phyloP scores from a whole-genome alignment of 495 filamentous ascomycete genomes.

The Echria macrotheca region DNA sequence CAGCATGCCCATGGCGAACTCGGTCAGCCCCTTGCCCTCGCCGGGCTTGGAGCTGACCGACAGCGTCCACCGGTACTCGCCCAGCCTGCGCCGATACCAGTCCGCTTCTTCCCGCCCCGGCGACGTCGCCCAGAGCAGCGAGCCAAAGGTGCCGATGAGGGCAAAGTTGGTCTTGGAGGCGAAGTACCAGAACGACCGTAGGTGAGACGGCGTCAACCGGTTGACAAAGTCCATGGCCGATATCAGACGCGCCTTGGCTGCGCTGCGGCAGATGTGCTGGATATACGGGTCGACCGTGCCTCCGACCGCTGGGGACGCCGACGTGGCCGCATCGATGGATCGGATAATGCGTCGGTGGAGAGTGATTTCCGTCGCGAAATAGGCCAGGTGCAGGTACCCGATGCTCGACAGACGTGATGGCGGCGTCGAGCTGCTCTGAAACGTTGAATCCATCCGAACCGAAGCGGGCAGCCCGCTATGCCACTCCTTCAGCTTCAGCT shows the following conservation, averaged over 20 bases:
- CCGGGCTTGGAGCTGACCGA: slow-evolving; percentile 78
- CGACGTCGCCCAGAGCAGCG: slow-evolving; percentile 77
- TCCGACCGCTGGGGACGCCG: slow-evolving; percentile 8
- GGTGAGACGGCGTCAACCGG: slow-evolving; percentile 62
- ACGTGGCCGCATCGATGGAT: slow-evolving; percentile 46
- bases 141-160: slow-evolving; percentile 74
- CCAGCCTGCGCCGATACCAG: slow-evolving; percentile 82
- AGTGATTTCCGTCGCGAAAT: slow-evolving; percentile 80
- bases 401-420: slow-evolving; percentile 51
- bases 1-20: slow-evolving; percentile 69
- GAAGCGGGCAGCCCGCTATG: slow-evolving; percentile 58
- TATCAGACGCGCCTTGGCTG: slow-evolving; percentile 72
- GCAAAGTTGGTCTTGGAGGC: slow-evolving; percentile 76
- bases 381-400: slow-evolving; percentile 76
- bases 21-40: slow-evolving; percentile 57
- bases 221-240: slow-evolving; percentile 78
- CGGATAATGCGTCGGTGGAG: slow-evolving; percentile 79
- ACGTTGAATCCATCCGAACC: slow-evolving; percentile 61
- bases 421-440: slow-evolving; percentile 25
- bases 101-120: slow-evolving; percentile 86
- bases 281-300: slow-evolving; percentile 60
- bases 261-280: slow-evolving; percentile 90
- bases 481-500: slow-evolving; percentile 80
- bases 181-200: slow-evolving; percentile 77
- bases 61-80: slow-evolving; percentile 92